Evolutionary conservation across 2,329 filamentous ascomycete genomes (phyloP), one percentile per base, ranked within the genome.

Genomic region (Apiospora rasikravindrae): DNA sequence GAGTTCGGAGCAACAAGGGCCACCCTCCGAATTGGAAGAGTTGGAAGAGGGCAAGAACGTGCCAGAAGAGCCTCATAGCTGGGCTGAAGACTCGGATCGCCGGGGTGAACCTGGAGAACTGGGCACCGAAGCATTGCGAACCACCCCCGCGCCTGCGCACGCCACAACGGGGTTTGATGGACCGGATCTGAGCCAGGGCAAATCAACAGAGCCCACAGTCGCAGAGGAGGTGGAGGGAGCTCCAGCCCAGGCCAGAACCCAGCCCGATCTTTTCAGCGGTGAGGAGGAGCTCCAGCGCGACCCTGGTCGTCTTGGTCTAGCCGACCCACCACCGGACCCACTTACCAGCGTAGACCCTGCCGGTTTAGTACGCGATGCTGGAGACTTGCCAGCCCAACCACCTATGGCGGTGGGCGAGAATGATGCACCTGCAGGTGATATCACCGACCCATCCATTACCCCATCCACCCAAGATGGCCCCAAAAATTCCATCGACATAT

Each of bases 191-290:
- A 74, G 73, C 68, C 61, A 67, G 47, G 71, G 72, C 37, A 74
- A 75, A 72, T 69, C 70, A 70, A 69, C 73, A 40, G 73, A 73
- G 16, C 40, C 37, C 44, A 33, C 68, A 67, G 70, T 72, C 49
- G 70, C 69, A 64, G 51, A 14, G 47, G 70, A 76, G 70, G 74
- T 75, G 73, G 75, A 75, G 73, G 74, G 77, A 73, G 71, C 71
- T 68, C 51, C 57, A 40, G 70, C 72, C 75, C 73, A 75, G 69
- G 73, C 73, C 73, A 73, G 76, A 33, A 70, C 71, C 75, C 72
- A 75, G 70, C 74, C 73, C 73, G 73, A 76, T 70, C 26, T 69
- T 74, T 69, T 70, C 67, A 66, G 76, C 76, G 75, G 75, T 78
- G 76, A 77, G 75, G 73, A 74, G n/a, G 67, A 76, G 70, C 73